These are phyloP conservation scores for Ustilago hordei DNA, from an alignment of 1,284 basidiomycete genomes.

Conservation along the genomic window DNA sequence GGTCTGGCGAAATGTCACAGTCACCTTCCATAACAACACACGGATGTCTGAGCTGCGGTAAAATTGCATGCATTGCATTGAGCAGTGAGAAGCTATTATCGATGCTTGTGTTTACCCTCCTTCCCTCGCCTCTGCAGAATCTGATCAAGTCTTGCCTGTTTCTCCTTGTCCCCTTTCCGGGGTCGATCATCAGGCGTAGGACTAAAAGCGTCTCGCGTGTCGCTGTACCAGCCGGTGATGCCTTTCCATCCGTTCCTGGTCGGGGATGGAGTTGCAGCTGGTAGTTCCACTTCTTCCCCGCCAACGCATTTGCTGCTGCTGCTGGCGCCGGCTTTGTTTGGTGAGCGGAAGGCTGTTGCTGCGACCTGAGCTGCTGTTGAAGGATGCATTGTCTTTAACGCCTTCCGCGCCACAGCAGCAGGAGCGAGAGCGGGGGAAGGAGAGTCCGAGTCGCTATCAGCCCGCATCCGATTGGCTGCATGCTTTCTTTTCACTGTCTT, in stretches of 20 bases:
- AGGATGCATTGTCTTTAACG: neutral
- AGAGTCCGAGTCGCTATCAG: neutral
- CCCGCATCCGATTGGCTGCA: neutral
- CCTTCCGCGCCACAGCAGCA: neutral
- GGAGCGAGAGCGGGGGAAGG: neutral
- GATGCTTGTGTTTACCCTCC: neutral
- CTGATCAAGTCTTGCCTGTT: neutral
- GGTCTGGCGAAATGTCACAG: neutral
- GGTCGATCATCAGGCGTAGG: conserved; percentile 12
- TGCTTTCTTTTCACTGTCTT: neutral
- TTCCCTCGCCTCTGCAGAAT: neutral
- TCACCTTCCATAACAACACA: neutral
- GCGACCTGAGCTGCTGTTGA: neutral
- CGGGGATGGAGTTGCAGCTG: conserved; percentile 17
- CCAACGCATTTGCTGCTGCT: neutral
- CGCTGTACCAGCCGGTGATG: conserved; percentile 25
- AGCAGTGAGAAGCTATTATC: neutral
- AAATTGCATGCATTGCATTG: neutral
- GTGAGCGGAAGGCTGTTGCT: neutral
- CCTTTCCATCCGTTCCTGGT: conserved; percentile 26
- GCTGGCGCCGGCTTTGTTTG: neutral
- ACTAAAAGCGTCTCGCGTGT: conserved; percentile 20
- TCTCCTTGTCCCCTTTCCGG: neutral
- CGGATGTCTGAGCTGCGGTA: neutral
- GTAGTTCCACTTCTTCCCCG: neutral